phyloP scores from a whole-genome alignment of 192 early-diverging fungal species.

The Rhizoclosmatium sp. region DNA sequence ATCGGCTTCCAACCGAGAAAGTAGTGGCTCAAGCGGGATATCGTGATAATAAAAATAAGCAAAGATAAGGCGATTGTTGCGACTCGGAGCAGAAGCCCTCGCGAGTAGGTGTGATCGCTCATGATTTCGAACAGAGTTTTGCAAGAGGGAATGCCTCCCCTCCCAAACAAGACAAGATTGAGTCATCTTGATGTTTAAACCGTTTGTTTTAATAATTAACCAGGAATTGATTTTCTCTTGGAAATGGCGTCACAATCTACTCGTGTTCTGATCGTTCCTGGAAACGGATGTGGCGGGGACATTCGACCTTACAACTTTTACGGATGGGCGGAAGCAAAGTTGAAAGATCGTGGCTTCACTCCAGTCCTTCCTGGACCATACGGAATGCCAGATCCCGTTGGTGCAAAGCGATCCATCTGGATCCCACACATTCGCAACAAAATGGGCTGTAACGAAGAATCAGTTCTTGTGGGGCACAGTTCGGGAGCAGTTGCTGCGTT shows the following conservation, averaged over 20 bases:
- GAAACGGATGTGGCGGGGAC: conserved; percentile 17
- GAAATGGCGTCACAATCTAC: too few species aligned
- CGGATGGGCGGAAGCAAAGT: conserved; percentile 10
- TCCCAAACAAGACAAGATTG: too few species aligned
- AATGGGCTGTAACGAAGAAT: background rate
- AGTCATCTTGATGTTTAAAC: too few species aligned
- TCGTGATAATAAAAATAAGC: background rate
- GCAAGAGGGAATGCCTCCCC: too few species aligned
- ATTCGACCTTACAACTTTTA: conserved; percentile 14
- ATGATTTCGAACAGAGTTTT: too few species aligned
- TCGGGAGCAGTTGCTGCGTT: conserved; percentile 9
- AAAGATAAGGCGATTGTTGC: background rate
- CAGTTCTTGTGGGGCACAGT: conserved; percentile 6
- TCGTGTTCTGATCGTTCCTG: conserved; percentile 7
- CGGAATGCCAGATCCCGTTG: background rate
- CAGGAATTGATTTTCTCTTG: too few species aligned
- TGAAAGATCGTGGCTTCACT: background rate
- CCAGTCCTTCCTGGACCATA: conserved; percentile 3
- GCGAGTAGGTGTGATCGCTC: too few species aligned
- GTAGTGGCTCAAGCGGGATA: background rate
- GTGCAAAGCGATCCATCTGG: conserved; percentile 9
- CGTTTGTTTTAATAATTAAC: too few species aligned
- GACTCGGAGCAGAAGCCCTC: background rate
- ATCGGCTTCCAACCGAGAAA: background rate
- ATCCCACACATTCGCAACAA: conserved; percentile 14